A percentile compares a stretch with the other conserved stretches of the same genome.
phyloP scores from a whole-genome alignment of 345 rosid genomes.

The Eucalyptus erythrocorys region DNA sequence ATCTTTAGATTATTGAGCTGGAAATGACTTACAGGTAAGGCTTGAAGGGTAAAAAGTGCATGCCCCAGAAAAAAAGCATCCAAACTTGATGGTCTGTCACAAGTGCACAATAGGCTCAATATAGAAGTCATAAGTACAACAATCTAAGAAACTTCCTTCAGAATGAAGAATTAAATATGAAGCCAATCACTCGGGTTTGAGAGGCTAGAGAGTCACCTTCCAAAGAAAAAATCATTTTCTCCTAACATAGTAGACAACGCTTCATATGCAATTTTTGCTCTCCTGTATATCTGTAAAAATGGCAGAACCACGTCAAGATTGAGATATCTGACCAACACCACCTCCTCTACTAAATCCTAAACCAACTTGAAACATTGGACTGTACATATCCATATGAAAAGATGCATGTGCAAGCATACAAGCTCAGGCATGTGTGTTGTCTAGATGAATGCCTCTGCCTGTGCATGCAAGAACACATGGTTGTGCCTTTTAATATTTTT shows the following conservation, averaged over 20 bases:
- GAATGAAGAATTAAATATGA: background rate
- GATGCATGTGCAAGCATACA: background rate
- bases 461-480: background rate
- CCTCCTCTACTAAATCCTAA: background rate
- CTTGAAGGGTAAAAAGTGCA: conserved; percentile 59
- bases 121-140: background rate
- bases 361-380: background rate
- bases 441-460: background rate
- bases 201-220: conserved; percentile 31
- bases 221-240: conserved; percentile 58
- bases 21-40: conserved; percentile 63
- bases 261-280: conserved; percentile 55
- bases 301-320: background rate
- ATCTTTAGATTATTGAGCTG: background rate
- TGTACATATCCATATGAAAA: background rate
- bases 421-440: background rate
- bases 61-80: conserved; percentile 72
- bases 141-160: background rate
- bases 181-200: background rate
- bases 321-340: background rate
- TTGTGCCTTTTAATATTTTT: background rate
- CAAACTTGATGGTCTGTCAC: conserved; percentile 76
- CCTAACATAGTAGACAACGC: conserved; percentile 83
- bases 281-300: conserved; percentile 54
- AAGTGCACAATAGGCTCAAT: background rate